Base-by-base conservation (phyloP, 768 basidiomycete species). In the Boletus tomentosulus region DNA sequence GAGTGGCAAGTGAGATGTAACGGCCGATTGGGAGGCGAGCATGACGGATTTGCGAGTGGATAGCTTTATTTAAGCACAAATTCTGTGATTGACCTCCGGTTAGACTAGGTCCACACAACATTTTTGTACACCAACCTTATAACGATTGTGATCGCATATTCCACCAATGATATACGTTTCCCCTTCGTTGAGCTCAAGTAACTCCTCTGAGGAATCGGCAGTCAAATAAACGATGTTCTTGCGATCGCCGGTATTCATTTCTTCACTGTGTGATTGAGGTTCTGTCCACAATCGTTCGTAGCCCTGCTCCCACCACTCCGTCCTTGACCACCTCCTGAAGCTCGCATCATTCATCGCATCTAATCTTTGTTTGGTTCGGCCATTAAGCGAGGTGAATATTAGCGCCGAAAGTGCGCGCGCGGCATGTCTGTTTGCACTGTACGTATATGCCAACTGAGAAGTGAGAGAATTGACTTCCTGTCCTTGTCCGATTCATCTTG, bases 101-200 rank as follows among this genome's bases (percentile, higher is more conserved):
- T 48, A 59, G 57, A 2, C 28, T 9, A 5, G 27, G 42, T 38
- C 28, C 25, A 37, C 38, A 38, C 6, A 50, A 56, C 15, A 46
- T 24, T 33, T 30, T 24, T 31, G 46, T 28, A 15, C 25, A 45
- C 54, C 46, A 34, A 84, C 96, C 82, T 96, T 98, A 77, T 95
- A 91, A 41, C 96, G 88, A 73, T 99, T 99, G 66, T 89, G 90
- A 70, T 99, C 97, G 55, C 87, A 87, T 61, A 99, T 87, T 6
- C 95, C 96, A 44, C 96, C 96, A 49, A 99, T 94, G 61, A 99
- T 84, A 67, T 98, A 98, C 8, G 86, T 89, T 66, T 95, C 88
- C 41, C 86, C 84, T 51, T 91, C 84, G 51, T 78, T 83, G 51
- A 99, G 80, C 62, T 89, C 86, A n/a, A 77, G 73, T 41, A 99